Base-by-base conservation (phyloP, 2,329 filamentous ascomycete genomes). In the Parasarocladium wereldwijsianum region DNA sequence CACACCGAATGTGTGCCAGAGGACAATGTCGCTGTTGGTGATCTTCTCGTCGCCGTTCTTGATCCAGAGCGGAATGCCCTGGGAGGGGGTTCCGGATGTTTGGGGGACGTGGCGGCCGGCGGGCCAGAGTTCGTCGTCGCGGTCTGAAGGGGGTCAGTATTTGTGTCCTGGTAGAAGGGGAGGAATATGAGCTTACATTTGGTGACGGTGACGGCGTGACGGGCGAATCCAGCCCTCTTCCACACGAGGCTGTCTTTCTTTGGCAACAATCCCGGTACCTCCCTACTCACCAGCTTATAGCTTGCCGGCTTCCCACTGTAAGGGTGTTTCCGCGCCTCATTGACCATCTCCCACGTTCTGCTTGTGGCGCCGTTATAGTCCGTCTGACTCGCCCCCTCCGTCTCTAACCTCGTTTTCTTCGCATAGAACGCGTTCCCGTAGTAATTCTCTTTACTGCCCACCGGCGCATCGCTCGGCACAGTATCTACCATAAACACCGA, bases 1-100 rank as follows among this genome's bases (percentile, higher is more conserved):
- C 20, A 93, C 64, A 20, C 86, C 86, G 45, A 93, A 94, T 0
- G 84, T 93, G 56, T 93, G 85, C 85, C 85, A 94, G 11, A 93
- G 67, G 2, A 94, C 85, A 17, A 93, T 58, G 48, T 94, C 82
- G 1, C 75, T 81, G 59, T 93, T 79, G 32, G 79, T 80, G 40
- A 93, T 74, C 16, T 60, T 67, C 34, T 68, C 71, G 26, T 57
- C 58, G 9, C 79, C 74, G 36, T 84, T 70, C 15, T 71, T 72
- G 40, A 90, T 77, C 83, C 82, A 87, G 40, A 74, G 64, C 0
- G 79, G 76, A 3, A 92, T 58, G 18, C 83, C 83, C 24, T 58
- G 55, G 0, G 77, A 79, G 0, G 79, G 78, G 40, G 84, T 76
- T 43, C 85, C 85, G 0, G 76, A 83, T 6, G 85, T 90, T 47